These are phyloP conservation scores for Rhipidocladum racemiflorum DNA, from an alignment of 176 grass and related monocot genomes.

Conservation along the genomic window DNA sequence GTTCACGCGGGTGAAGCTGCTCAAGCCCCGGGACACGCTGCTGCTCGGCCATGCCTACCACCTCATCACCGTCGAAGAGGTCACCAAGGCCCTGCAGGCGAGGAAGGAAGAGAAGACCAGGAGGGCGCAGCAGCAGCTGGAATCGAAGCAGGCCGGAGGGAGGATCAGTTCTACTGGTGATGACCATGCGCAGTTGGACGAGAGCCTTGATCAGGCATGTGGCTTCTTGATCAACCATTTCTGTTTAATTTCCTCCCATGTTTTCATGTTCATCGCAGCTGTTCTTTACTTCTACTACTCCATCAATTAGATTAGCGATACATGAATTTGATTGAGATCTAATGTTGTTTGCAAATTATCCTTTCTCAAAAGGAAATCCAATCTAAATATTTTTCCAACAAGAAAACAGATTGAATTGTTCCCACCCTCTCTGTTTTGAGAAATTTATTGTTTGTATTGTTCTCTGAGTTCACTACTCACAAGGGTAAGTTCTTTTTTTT, in stretches of 20 bases:
- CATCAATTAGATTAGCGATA: background rate
- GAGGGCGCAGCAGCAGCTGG: conserved; percentile 34
- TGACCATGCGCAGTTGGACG: background rate
- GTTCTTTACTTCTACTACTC: background rate
- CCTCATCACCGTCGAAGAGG: conserved; percentile 78
- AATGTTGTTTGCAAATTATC: background rate
- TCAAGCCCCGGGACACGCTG: conserved; percentile 73
- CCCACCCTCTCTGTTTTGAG: background rate
- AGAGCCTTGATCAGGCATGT: conserved; percentile 44
- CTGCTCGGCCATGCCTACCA: conserved; percentile 73
- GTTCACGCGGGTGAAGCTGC: conserved; percentile 80
- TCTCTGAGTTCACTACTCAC: conserved; percentile 9
- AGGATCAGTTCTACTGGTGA: background rate
- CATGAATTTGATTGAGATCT: background rate
- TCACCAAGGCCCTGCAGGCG: conserved; percentile 58
- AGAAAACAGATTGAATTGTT: background rate
- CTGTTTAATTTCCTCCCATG: background rate
- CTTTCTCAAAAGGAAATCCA: background rate
- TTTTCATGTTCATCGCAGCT: background rate
- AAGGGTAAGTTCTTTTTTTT: background rate
- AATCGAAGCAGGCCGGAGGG: background rate
- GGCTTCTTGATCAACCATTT: background rate
- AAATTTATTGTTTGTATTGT: background rate
- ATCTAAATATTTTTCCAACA: background rate
- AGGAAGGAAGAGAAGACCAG: conserved; percentile 70